These are phyloP conservation scores for Tilletia walkeri DNA, from an alignment of 1,284 basidiomycete species.

Conservation along the genomic window DNA sequence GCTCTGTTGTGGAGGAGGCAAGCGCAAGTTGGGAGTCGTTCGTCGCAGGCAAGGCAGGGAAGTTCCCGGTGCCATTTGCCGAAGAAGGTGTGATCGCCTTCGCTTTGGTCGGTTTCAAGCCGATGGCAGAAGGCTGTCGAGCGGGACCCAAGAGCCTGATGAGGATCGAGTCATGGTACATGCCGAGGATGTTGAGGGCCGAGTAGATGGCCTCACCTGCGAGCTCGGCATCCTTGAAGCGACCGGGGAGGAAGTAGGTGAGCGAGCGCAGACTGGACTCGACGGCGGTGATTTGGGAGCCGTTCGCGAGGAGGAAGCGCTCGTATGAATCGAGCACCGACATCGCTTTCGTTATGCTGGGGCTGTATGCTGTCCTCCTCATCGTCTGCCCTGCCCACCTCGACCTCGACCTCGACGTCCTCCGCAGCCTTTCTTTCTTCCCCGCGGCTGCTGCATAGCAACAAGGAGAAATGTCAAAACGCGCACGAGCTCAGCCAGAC, in stretches of 20 bases:
- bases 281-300: constrained; percentile 67
- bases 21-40: not conserved
- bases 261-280: constrained; percentile 83
- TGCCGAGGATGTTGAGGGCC: constrained; percentile 56
- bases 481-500: not conserved
- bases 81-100: not conserved
- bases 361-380: too few relatives aligned
- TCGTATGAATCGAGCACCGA: constrained; percentile 48
- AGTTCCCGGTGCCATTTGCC: constrained; percentile 18
- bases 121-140: constrained; percentile 6
- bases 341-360: constrained; percentile 22
- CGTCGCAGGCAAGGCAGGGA: not conserved
- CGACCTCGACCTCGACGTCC: not conserved
- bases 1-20: not conserved
- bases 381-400: too few relatives aligned
- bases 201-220: constrained; percentile 43
- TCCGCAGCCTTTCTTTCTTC: not conserved
- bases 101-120: not conserved
- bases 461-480: not conserved
- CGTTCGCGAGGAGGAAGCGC: constrained; percentile 48
- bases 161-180: constrained; percentile 59
- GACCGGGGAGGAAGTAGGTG: constrained; percentile 89
- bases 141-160: constrained; percentile 36
- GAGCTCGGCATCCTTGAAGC: constrained; percentile 93
- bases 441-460: too few relatives aligned